These are phyloP conservation scores for Populus tomentosa DNA, from an alignment of 441 rosid genomes.

Conservation along the genomic window DNA sequence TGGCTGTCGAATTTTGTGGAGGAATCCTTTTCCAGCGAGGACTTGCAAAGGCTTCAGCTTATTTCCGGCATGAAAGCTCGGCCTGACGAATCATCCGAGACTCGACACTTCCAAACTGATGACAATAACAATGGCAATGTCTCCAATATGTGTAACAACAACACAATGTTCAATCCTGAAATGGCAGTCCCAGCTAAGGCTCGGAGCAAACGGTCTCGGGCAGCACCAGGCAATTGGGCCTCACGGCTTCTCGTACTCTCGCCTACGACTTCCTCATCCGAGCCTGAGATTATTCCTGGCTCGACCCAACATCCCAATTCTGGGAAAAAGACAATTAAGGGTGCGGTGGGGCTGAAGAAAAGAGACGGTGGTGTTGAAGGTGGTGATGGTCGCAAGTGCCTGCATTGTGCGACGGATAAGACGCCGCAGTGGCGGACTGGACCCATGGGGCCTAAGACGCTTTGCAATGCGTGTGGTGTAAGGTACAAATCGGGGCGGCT, in stretches of 20 bases:
- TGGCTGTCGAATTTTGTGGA: slow-evolving; percentile 95
- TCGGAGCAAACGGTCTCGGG: slow-evolving; percentile 85
- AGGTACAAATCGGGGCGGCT: slow-evolving; percentile 82
- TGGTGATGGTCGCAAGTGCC: slow-evolving; percentile 51
- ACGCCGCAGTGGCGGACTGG: slow-evolving; percentile 98
- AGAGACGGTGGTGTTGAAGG: slow-evolving; percentile 21
- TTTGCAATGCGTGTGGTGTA: slow-evolving; percentile 91
- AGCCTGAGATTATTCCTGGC: slow-evolving; percentile 21
- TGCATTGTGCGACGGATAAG: slow-evolving; percentile 87
- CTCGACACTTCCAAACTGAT: slow-evolving; percentile 27
- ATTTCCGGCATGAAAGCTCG: slow-evolving; percentile 60
- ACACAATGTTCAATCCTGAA: slow-evolving; percentile 41
- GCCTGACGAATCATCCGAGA: slow-evolving; percentile 46
- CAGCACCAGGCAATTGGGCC: slow-evolving; percentile 77
- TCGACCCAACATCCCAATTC: slow-evolving; percentile 15
- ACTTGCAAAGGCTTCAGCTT: slow-evolving; percentile 74
- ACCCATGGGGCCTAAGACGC: slow-evolving; percentile 89
- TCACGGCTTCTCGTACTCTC: slow-evolving; percentile 65
- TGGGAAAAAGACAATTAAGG: slow-evolving; percentile 29
- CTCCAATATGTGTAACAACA: slow-evolving; percentile 11
- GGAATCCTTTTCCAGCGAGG: slow-evolving; percentile 91
- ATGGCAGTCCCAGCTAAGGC: slow-evolving; percentile 78
- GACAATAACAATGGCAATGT: background rate
- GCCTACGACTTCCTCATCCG: slow-evolving; percentile 33
- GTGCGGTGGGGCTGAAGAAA: slow-evolving; percentile 28